Base-by-base conservation (phyloP, 768 basidiomycete species). In the Russula earlei region DNA sequence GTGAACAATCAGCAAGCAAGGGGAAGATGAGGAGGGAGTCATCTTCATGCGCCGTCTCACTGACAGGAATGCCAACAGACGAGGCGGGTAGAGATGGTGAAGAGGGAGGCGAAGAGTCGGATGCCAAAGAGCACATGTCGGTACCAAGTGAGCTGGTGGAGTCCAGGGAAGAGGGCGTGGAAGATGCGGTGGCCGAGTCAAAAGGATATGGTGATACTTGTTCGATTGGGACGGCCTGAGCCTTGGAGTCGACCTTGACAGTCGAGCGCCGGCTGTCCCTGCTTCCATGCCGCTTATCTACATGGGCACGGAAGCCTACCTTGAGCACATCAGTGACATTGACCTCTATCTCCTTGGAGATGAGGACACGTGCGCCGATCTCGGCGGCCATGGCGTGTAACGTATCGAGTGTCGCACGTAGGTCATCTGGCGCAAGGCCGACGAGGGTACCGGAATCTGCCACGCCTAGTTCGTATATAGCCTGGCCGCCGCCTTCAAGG, bases 381-480 rank as follows among this genome's bases (percentile, higher is more conserved):
- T 95, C 92, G 24, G 85, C 83, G 0, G 93, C 92, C 94, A 98
- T 98, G 74, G 82, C 83, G 67, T 89, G 89, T 14, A 98, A 80
- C 0, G 93, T 95, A 63, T 84, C 83, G 37, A 98, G 71, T 3
- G 87, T 91, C 62, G 79, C 78, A 55, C 88, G 86, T 61, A 98
- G 80, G 67, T 94, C 86, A 3, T 70, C 68, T 59, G 79, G 74
- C 3, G 78, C 74, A 5, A 97, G 78, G 1, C 94, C 94, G 49
- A 96, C 78, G 27, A 96, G 82, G 4, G 82, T 80, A 1, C 94
- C 94, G 1, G 87, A 86, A 67, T 98, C 94, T 22, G 87, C 84
- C 0, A 98, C 86, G 57, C 69, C 69, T 36, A 72, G 67, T 54
- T 83, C 80, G 64, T 83, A 83, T 56, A 79, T 73, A 0, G 79